Evolutionary conservation across 1,284 basidiomycete species (phyloP).

Genomic region (Tilletia walkeri): DNA sequence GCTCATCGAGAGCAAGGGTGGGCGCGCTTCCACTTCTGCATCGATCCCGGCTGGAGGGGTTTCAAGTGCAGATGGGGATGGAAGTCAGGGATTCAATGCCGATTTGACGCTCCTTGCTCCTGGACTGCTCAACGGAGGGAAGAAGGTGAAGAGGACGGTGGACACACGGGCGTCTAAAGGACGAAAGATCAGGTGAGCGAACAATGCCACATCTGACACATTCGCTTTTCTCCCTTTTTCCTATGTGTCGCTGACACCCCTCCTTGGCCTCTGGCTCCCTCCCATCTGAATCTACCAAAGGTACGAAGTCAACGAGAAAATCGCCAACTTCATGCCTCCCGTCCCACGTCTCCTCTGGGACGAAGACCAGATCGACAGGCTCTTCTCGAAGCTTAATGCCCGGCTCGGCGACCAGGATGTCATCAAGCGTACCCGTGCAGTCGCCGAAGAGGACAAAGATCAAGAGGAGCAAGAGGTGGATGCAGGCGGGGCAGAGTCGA

Average conservation of each 20-base stretch:
- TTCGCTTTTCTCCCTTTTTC: too few species aligned
- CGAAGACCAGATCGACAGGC: slow-evolving; percentile 41
- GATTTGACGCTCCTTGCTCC: slow-evolving; percentile 6
- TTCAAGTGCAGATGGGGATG: background rate
- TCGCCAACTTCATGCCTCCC: slow-evolving; percentile 54
- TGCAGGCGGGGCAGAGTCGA: slow-evolving; percentile 13
- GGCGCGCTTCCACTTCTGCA: background rate
- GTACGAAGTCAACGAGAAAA: slow-evolving; percentile 52
- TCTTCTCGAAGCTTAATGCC: slow-evolving; percentile 42
- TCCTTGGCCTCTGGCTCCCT: background rate
- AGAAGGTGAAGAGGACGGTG: slow-evolving; percentile 36
- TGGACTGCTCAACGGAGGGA: background rate
- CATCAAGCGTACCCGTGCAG: background rate
- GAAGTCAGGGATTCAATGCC: background rate
- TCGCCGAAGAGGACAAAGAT: slow-evolving; percentile 13
- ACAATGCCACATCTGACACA: too few species aligned
- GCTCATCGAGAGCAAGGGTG: slow-evolving; percentile 44
- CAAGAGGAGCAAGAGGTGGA: slow-evolving; percentile 21
- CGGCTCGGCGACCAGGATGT: slow-evolving; percentile 13
- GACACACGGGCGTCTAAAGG: slow-evolving; percentile 52
- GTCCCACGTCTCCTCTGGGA: slow-evolving; percentile 39
- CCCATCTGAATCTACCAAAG: background rate
- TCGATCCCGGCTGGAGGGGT: background rate
- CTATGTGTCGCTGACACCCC: too few species aligned
- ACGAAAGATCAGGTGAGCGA: slow-evolving; percentile 35